Percentiles rank a stretch among this genome's conserved stretches.
phyloP scores from a whole-genome alignment of 306 rosid genomes.

The Hylodesmum podocarpum region DNA sequence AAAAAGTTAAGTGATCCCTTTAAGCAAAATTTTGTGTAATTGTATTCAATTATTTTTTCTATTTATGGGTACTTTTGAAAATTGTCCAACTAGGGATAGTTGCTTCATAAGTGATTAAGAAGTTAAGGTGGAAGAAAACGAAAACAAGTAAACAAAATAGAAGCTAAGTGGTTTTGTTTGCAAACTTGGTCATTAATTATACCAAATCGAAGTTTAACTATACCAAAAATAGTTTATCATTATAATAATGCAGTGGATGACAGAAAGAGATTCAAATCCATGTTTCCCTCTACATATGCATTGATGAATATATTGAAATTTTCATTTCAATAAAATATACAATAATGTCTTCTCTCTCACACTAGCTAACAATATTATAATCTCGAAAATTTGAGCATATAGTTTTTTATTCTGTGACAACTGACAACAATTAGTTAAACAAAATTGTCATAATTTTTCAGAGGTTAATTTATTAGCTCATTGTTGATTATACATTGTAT shows the following conservation, averaged over 20 bases:
- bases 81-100: neutral
- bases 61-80: neutral
- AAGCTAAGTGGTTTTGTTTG: neutral
- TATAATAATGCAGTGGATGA: neutral
- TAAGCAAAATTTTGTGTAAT: neutral
- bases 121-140: neutral
- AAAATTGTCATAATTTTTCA: neutral
- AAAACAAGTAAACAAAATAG: neutral
- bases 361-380: neutral
- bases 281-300: neutral
- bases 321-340: neutral
- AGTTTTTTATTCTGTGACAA: neutral
- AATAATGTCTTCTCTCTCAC: neutral
- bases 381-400: neutral
- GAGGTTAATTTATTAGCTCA: neutral
- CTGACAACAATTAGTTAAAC: neutral
- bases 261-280: neutral
- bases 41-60: neutral
- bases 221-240: too few species aligned
- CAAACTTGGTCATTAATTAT: neutral
- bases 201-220: too few species aligned
- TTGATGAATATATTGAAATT: neutral
- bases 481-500: neutral
- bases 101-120: neutral
- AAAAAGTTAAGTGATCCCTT: neutral